These are phyloP conservation scores for Trichoderma virens DNA, from an alignment of 495 filamentous ascomycete species.

Conservation along the genomic window DNA sequence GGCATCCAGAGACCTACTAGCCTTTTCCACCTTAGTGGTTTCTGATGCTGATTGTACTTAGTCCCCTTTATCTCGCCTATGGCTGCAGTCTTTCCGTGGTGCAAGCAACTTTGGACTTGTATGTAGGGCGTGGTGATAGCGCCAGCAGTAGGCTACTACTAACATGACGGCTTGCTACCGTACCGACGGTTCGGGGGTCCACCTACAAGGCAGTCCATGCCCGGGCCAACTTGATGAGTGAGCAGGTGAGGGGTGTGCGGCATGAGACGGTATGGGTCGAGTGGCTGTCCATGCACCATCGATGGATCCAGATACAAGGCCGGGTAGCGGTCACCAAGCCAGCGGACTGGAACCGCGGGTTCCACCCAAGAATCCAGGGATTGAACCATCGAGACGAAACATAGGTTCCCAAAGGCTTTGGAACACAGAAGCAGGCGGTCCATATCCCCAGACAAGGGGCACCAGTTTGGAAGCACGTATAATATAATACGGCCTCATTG, in stretches of 20 bases:
- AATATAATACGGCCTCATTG: not conserved
- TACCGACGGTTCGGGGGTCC: not conserved
- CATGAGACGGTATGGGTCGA: not conserved
- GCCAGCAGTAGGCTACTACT: not conserved
- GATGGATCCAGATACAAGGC: constrained; percentile 3
- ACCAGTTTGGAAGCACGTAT: not conserved
- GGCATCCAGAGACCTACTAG: constrained; percentile 5
- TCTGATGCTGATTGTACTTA: not conserved
- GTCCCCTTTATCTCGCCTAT: constrained; percentile 6
- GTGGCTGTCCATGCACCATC: not conserved
- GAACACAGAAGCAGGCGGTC: not conserved
- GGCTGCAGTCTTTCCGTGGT: not conserved
- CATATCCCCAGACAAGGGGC: not conserved
- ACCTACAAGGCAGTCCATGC: not conserved
- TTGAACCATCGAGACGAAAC: not conserved
- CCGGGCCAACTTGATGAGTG: not conserved
- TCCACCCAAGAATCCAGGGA: not conserved
- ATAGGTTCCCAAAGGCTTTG: not conserved
- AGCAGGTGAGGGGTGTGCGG: constrained; percentile 1
- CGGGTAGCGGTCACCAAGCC: constrained; percentile 2
- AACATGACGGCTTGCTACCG: constrained; percentile 1
- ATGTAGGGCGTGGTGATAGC: not conserved
- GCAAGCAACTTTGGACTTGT: not conserved
- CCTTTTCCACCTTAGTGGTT: not conserved
- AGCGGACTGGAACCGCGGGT: not conserved